Conservation (phyloP, 2,329 filamentous ascomycete species). For the Sporothrix humicola region DNA sequence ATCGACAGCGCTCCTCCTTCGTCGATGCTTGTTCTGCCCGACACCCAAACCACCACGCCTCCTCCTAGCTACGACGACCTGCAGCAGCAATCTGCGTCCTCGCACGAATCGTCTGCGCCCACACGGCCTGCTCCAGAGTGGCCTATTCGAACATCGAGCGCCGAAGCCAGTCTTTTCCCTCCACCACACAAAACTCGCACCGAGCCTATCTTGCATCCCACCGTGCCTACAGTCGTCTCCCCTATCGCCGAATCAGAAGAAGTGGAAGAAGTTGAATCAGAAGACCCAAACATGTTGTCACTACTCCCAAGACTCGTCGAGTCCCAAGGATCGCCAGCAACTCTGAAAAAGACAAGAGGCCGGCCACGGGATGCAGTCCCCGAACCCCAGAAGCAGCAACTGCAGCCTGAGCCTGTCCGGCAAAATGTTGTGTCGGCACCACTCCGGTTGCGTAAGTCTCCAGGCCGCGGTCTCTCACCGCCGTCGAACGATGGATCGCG, state of each 20-base stretch:
- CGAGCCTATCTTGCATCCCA: slow-evolving; percentile 2
- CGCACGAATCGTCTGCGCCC: slow-evolving; percentile 13
- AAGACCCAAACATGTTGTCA: slow-evolving; percentile 25
- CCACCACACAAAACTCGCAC: not conserved
- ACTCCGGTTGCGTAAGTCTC: slow-evolving; percentile 40
- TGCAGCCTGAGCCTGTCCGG: slow-evolving; percentile 18
- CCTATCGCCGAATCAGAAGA: slow-evolving; percentile 7
- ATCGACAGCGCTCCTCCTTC: not conserved
- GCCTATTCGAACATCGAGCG: slow-evolving; percentile 10
- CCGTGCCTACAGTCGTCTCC: slow-evolving; percentile 1
- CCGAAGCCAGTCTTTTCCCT: not conserved
- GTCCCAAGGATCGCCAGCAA: slow-evolving; percentile 28
- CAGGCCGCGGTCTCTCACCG: slow-evolving; percentile 42
- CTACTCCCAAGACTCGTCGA: slow-evolving; percentile 27
- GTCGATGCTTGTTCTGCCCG: not conserved
- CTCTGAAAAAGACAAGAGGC: slow-evolving; percentile 34
- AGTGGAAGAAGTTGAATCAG: slow-evolving; percentile 1
- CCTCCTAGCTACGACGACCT: slow-evolving; percentile 31
- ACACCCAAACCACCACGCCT: slow-evolving; percentile 23
- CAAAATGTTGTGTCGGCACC: slow-evolving; percentile 32
- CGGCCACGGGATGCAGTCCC: slow-evolving; percentile 22
- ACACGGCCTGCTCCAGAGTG: not conserved
- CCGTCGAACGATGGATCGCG: slow-evolving; percentile 45
- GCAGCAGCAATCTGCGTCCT: not conserved
- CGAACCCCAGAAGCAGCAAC: not conserved